Conservation (phyloP, 805 yeast species). For the Naumovozyma dairenensis region DNA sequence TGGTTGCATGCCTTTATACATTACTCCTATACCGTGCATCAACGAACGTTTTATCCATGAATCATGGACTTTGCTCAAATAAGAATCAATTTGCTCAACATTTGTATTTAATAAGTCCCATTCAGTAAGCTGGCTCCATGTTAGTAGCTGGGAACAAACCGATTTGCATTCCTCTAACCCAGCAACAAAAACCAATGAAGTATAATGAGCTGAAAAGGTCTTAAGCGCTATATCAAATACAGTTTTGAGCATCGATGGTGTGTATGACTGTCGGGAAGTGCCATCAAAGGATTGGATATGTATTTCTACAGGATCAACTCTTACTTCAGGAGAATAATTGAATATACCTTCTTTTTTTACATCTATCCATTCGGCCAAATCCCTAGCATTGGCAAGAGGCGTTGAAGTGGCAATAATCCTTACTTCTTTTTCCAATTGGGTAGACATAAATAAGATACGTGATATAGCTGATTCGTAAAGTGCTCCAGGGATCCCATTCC, state of each 20-base stretch:
- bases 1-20: slow-evolving; percentile 46
- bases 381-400: slow-evolving; percentile 65
- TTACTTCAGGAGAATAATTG: slow-evolving; percentile 60
- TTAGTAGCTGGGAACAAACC: slow-evolving; percentile 37
- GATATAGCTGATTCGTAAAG: slow-evolving; percentile 62
- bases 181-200: slow-evolving; percentile 48
- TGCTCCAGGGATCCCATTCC: slow-evolving; percentile 46
- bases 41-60: slow-evolving; percentile 35
- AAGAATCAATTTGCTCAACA: slow-evolving; percentile 12
- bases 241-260: slow-evolving; percentile 42
- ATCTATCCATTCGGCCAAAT: slow-evolving; percentile 82
- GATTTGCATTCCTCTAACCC: slow-evolving; percentile 45
- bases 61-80: slow-evolving; percentile 36
- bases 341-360: slow-evolving; percentile 48
- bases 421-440: slow-evolving; percentile 47
- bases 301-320: slow-evolving; percentile 48
- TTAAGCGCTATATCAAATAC: slow-evolving; percentile 35
- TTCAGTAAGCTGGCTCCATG: slow-evolving; percentile 31
- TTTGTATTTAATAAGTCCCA: slow-evolving; percentile 35
- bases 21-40: slow-evolving; percentile 53
- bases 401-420: slow-evolving; percentile 64
- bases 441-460: slow-evolving; percentile 59
- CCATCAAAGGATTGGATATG: slow-evolving; percentile 41
- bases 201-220: slow-evolving; percentile 22
- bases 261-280: slow-evolving; percentile 29